Base-by-base conservation (phyloP, 345 rosid species). In the Microcos paniculata region DNA sequence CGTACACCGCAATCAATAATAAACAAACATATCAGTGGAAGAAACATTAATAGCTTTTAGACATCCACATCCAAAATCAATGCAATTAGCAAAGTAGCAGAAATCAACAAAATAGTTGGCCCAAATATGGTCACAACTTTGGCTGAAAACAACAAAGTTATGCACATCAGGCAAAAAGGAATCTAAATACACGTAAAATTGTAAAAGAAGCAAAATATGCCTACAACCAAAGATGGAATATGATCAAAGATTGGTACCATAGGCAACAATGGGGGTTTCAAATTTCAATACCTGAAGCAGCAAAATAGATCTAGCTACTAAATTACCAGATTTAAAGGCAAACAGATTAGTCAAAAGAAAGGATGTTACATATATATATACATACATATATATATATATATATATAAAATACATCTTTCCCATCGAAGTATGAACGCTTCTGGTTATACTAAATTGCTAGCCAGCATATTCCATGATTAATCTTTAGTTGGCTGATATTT, bases 21-120 rank as follows among this genome's bases (percentile, higher is more conserved):
- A 15, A 74, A 46, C 49, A 62, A 31, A 33, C 18, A 35, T 31
- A 28, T 28, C 74, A 51, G 15, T 64, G 33, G 23, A 57, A 58
- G 66, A 61, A 35, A 70, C 76, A 57, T 40, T 18, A 9, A 30
- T 35, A 62, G 61, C 46, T 74, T 70, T 24, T 55, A 13, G 63
- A 59, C 28, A 15, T 2, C 56, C 73, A 59, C 28, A 15, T 2
- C 56, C 73, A 33, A 52, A 43, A 66, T 21, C 42, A 43, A 70
- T 19, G 18, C 40, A 24, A 48, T 53, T 40, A 45, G 75, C 24
- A 67, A 75, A 19, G 62, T 33, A 26, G 24, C 57, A 66, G 14
- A 62, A 67, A 33, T 58, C 58, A 67, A 52, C 61, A 62, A 68
- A 73, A 67, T 51, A 43, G 64, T 45, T 58, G 59, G 71, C n/a